Base-by-base conservation (phyloP, 495 filamentous ascomycete species). In the Pyronema omphalodes region DNA sequence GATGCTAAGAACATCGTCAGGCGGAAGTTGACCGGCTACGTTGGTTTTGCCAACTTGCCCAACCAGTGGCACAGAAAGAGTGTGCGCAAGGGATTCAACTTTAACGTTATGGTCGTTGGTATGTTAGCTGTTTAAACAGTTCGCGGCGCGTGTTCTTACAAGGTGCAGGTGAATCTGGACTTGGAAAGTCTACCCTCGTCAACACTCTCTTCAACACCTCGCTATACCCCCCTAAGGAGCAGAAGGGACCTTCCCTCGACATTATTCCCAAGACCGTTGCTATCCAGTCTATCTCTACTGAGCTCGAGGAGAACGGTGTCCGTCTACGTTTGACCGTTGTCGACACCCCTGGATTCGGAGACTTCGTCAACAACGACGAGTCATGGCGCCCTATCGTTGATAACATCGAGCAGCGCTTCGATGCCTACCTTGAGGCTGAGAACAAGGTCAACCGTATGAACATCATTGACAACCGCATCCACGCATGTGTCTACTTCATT, bases 1-100 rank as follows among this genome's bases (percentile, higher is more conserved):
- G 88, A 95, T 69, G 86, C 83, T 79, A 83, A 85, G 72, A 96
- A 98, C 70, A 93, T 98, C 67, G 91, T 98, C 55, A 85, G 93
- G 68, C 78, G 93, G 71, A 98, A 98, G 78, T 71, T 98, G 65
- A 96, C 91, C 44, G 91, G 91, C 56, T 98, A 95, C 65, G 91
- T 98, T 63, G 91, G 91, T 53, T 98, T 98, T 68, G 91, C 91
- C 67, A 98, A 98, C 68, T 73, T 98, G 70, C 91, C 91, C 44
- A 98, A 98, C 72, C 91, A 98, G 71, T 98, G 93, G 93, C 91
- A 98, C 75, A 88, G 91, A 70, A 98, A 98, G 82, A 94, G 88
- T 77, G 93, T 98, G 63, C 84, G 91, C 66, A 98, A 98, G 71
- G 91, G 91, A 55, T 98, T 98, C 80, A 98, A 96, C 77, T 98